These are phyloP conservation scores for Barnettozyma populi DNA, from an alignment of 805 yeast species.

Conservation along the genomic window DNA sequence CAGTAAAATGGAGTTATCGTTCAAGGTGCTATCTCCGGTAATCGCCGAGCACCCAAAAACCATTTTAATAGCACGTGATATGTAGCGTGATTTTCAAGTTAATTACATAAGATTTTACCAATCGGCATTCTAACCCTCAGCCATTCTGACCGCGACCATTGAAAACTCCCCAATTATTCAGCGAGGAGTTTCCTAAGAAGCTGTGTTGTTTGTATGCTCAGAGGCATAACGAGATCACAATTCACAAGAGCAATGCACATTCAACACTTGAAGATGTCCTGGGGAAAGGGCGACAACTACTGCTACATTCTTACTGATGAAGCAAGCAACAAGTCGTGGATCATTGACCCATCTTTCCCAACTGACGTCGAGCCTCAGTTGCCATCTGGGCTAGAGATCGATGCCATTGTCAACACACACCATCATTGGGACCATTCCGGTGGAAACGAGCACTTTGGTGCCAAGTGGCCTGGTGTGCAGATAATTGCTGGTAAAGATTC, in stretches of 20 bases:
- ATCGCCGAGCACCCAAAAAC: background rate
- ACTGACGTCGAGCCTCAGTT: conserved; percentile 12
- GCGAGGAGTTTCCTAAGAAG: background rate
- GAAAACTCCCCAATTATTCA: background rate
- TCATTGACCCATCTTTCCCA: conserved; percentile 92
- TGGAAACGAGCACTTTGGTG: conserved; percentile 50
- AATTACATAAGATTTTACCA: background rate
- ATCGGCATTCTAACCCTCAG: background rate
- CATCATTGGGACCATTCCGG: conserved; percentile 96
- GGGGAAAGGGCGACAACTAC: conserved; percentile 93
- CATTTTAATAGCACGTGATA: too few species aligned
- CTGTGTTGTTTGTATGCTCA: background rate
- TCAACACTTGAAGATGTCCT: conserved; percentile 81
- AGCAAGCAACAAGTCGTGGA: conserved; percentile 61
- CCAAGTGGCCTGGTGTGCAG: conserved; percentile 42
- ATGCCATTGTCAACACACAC: conserved; percentile 88
- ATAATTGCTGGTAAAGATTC: conserved; percentile 83
- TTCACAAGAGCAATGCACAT: conserved; percentile 65
- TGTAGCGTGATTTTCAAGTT: background rate
- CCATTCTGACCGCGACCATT: background rate
- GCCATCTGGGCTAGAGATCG: conserved; percentile 42
- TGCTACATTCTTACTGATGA: conserved; percentile 72
- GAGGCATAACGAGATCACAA: background rate
- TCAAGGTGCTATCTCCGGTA: background rate
- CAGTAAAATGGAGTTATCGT: background rate